A percentile compares a stretch with the other conserved stretches of the same genome.
These are phyloP conservation scores for Amaranthus palmeri DNA, from an alignment of 148 eudicot genomes.

Conservation along the genomic window DNA sequence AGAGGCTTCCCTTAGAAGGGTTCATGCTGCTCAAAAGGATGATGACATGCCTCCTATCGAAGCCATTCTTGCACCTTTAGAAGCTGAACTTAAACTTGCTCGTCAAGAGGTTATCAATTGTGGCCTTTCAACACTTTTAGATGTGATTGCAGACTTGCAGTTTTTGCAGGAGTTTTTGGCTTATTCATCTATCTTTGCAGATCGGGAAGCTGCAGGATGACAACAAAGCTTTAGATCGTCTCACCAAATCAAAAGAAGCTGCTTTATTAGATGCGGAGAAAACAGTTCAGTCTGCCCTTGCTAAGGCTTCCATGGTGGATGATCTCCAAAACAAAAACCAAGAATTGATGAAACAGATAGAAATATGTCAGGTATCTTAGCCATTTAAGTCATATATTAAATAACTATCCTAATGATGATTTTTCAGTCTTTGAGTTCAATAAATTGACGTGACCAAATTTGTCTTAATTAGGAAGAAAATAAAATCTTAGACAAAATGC, in stretches of 20 bases:
- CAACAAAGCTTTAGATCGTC: slow-evolving; percentile 92
- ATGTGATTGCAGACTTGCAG: background rate
- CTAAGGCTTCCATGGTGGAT: slow-evolving; percentile 91
- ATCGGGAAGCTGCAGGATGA: slow-evolving; percentile 90
- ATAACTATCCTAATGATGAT: background rate
- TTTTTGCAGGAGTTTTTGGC: background rate
- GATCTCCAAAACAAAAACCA: slow-evolving; percentile 93
- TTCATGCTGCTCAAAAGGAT: slow-evolving; percentile 94
- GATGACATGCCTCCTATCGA: slow-evolving; percentile 97
- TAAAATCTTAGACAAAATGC: slow-evolving; percentile 86
- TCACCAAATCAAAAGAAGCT: slow-evolving; percentile 91
- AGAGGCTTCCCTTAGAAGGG: slow-evolving; percentile 97
- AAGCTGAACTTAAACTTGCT: slow-evolving; percentile 85
- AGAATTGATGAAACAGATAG: slow-evolving; percentile 88
- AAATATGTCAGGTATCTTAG: slow-evolving; percentile 85
- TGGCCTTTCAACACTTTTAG: background rate
- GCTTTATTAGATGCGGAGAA: slow-evolving; percentile 91
- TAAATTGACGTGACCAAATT: slow-evolving; percentile 11
- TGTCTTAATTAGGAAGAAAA: slow-evolving; percentile 75
- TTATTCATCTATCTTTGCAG: slow-evolving; percentile 31
- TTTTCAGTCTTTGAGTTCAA: background rate
- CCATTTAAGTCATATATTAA: background rate
- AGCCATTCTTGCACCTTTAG: slow-evolving; percentile 88
- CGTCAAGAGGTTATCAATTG: slow-evolving; percentile 26
- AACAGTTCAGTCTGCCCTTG: slow-evolving; percentile 71